Percentiles rank a stretch among this genome's conserved stretches.
Conservation (phyloP, 106 monocot species). For the Allium fistulosum region DNA sequence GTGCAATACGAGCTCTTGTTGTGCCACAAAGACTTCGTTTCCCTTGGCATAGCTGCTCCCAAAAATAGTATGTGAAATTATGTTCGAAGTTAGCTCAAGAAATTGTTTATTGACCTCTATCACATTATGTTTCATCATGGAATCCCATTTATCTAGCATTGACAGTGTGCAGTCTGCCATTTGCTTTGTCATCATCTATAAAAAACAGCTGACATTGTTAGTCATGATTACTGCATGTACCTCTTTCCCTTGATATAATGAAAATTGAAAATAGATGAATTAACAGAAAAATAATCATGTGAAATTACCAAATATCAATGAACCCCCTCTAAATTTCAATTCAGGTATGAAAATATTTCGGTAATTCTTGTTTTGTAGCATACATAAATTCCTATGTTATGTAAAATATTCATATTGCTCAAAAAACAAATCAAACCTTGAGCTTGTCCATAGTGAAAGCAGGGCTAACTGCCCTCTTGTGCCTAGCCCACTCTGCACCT, state of each 20-base stretch:
- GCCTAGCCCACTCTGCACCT: constrained; percentile 43
- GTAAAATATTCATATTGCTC: too few species aligned
- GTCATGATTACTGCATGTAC: background rate
- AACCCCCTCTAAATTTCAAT: too few species aligned
- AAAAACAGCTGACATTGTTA: background rate
- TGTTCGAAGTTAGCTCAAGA: constrained; percentile 45
- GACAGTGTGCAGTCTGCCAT: constrained; percentile 22
- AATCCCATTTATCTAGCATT: constrained; percentile 25
- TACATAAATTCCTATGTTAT: too few species aligned
- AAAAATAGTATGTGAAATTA: constrained; percentile 56
- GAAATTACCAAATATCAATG: too few species aligned
- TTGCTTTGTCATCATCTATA: constrained; percentile 27
- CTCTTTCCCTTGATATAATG: too few species aligned
- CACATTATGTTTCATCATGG: background rate
- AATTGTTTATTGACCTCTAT: constrained; percentile 33
- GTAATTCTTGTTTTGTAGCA: too few species aligned
- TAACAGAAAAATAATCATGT: too few species aligned
- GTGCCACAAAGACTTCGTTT: constrained; percentile 48
- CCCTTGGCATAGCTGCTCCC: constrained; percentile 38
- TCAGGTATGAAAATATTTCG: too few species aligned
- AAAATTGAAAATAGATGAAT: too few species aligned
- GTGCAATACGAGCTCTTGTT: constrained; percentile 24
- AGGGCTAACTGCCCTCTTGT: constrained; percentile 35
- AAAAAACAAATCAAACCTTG: constrained; percentile 23
- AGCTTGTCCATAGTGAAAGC: constrained; percentile 65